Percentiles rank a stretch among this genome's conserved stretches.
These are phyloP conservation scores for Raffaelea arxii DNA, from an alignment of 2,329 filamentous ascomycete species.

Conservation along the genomic window DNA sequence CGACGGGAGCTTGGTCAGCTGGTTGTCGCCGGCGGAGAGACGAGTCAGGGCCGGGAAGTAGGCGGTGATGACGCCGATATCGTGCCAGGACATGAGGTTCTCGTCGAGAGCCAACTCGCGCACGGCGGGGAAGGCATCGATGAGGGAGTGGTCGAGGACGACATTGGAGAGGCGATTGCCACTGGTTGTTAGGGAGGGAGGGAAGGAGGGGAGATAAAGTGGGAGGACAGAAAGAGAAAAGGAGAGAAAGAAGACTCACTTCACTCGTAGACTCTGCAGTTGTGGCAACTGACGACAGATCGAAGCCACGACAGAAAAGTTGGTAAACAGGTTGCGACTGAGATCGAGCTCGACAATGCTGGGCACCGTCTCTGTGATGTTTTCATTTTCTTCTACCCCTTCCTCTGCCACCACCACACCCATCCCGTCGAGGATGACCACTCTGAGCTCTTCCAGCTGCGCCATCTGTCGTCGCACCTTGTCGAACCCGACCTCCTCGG, in stretches of 20 bases:
- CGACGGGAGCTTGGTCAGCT: too few relatives aligned
- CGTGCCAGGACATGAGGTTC: constrained; percentile 55
- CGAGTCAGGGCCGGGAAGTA: constrained; percentile 43
- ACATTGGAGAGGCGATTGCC: neutral
- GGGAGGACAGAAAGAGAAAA: neutral
- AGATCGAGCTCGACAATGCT: constrained; percentile 73
- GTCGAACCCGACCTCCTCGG: constrained; percentile 90
- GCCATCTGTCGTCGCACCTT: constrained; percentile 79
- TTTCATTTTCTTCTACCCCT: constrained; percentile 22
- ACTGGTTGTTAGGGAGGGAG: neutral
- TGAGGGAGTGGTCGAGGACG: constrained; percentile 23
- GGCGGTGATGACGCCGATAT: constrained; percentile 44
- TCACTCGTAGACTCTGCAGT: constrained; percentile 58
- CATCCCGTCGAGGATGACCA: constrained; percentile 73
- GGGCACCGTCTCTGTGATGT: constrained; percentile 45
- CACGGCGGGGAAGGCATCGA: constrained; percentile 37
- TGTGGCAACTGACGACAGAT: constrained; percentile 63
- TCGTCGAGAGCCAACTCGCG: constrained; percentile 57
- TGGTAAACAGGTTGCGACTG: constrained; percentile 71
- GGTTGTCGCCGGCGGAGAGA: constrained; percentile 48
- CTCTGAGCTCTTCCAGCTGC: constrained; percentile 64
- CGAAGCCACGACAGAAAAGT: constrained; percentile 53
- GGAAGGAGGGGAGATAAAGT: constrained; percentile 4
- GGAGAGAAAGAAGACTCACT: constrained; percentile 40
- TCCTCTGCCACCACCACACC: constrained; percentile 39